phyloP scores from a whole-genome alignment of 495 filamentous ascomycete genomes.

The Aspergillus diversus region DNA sequence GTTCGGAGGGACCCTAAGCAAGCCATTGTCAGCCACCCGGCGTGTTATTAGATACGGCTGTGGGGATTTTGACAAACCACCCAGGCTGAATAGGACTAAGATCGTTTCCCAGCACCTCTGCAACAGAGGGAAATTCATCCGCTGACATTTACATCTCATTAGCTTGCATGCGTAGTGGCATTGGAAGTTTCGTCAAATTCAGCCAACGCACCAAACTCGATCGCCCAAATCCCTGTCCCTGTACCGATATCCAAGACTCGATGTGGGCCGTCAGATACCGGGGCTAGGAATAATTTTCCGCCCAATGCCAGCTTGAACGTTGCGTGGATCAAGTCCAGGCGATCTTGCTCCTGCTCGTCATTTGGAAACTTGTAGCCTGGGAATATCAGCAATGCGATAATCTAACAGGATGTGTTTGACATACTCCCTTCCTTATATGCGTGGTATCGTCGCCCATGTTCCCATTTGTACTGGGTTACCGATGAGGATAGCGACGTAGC shows the following conservation, averaged over 20 bases:
- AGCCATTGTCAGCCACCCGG: background rate
- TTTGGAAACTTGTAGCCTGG: conserved; percentile 24
- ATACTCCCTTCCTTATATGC: conserved; percentile 15
- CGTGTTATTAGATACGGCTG: too few relatives aligned
- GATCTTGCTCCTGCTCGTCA: conserved; percentile 33
- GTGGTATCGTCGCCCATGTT: conserved; percentile 17
- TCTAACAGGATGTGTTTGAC: background rate
- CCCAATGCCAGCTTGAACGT: conserved; percentile 34
- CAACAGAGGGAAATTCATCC: conserved; percentile 11
- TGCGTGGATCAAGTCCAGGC: conserved; percentile 37
- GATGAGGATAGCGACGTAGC: conserved; percentile 12
- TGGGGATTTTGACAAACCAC: conserved; percentile 15
- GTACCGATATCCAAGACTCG: conserved; percentile 50
- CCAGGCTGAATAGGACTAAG: conserved; percentile 38
- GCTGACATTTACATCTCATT: background rate
- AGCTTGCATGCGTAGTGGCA: background rate
- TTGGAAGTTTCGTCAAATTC: background rate
- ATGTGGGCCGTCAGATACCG: conserved; percentile 35
- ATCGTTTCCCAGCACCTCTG: conserved; percentile 29
- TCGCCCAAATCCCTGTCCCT: conserved; percentile 57
- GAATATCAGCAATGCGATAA: too few relatives aligned
- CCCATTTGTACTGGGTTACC: conserved; percentile 5
- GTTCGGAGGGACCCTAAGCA: conserved; percentile 48
- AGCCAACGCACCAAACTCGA: conserved; percentile 37
- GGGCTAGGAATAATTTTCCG: conserved; percentile 37